These are phyloP conservation scores for Phytophthora podocarpi DNA, from an alignment of 352 stramenopile genomes.

Conservation along the genomic window DNA sequence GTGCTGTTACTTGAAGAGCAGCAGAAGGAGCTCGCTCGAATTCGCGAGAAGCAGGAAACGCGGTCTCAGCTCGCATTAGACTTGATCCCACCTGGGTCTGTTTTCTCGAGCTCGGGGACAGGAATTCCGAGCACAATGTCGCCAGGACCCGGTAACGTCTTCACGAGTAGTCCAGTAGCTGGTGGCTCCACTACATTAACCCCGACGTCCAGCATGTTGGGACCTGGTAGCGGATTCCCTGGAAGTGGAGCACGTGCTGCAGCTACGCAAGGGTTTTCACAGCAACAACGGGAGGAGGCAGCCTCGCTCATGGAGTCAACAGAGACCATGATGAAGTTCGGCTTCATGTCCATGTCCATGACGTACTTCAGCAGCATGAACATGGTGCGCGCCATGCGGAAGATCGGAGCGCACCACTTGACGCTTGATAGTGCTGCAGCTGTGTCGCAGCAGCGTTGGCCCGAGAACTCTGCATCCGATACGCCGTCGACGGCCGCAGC, in stretches of 20 bases:
- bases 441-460: constrained; percentile 67
- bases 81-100: constrained; percentile 29
- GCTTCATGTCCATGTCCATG: constrained; percentile 98
- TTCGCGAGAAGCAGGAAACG: constrained; percentile 60
- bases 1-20: constrained; percentile 95
- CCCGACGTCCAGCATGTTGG: constrained; percentile 14
- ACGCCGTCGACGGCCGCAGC: constrained; percentile 3
- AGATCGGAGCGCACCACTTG: constrained; percentile 92
- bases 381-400: constrained; percentile 97
- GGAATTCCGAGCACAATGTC: constrained; percentile 14
- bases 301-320: constrained; percentile 94
- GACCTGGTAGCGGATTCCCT: no score
- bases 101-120: no score
- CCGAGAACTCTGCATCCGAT: constrained; percentile 45
- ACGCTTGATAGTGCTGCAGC: constrained; percentile 83
- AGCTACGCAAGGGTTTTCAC: constrained; percentile 47
- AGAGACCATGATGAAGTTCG: constrained; percentile 98
- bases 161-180: constrained; percentile 31
- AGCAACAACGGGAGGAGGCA: constrained; percentile 90
- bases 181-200: constrained; percentile 22
- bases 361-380: constrained; percentile 98
- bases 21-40: constrained; percentile 89
- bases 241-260: not conserved
- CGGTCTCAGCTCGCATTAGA: constrained; percentile 58
- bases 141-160: constrained; percentile 15